phyloP scores from a whole-genome alignment of 306 rosid genomes.

The Abrus precatorius region DNA sequence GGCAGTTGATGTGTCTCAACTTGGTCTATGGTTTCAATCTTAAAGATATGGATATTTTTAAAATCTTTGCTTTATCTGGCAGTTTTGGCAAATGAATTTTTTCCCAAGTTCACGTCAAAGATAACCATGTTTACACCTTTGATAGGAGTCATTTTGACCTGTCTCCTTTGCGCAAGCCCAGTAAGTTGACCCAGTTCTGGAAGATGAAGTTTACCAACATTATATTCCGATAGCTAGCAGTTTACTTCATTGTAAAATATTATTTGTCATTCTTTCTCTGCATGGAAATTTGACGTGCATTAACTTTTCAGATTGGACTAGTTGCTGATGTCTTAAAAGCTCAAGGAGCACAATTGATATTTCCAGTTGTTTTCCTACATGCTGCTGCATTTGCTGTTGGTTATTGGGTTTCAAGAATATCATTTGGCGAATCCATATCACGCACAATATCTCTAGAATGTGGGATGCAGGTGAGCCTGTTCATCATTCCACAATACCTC shows the following conservation, averaged over 20 bases:
- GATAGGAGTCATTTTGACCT: constrained; percentile 92
- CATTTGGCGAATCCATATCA: constrained; percentile 97
- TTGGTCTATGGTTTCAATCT: constrained; percentile 39
- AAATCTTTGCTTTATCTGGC: constrained; percentile 54
- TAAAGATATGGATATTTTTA: constrained; percentile 23
- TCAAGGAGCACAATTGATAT: constrained; percentile 82
- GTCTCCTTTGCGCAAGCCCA: constrained; percentile 93
- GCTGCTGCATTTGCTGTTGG: constrained; percentile 91
- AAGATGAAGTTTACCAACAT: not conserved
- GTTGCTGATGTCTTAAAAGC: constrained; percentile 84
- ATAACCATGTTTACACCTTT: constrained; percentile 77
- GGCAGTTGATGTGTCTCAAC: constrained; percentile 11
- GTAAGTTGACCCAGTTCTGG: constrained; percentile 60
- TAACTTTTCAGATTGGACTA: constrained; percentile 82
- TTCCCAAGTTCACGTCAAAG: constrained; percentile 93
- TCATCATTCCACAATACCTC: not conserved
- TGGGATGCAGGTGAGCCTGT: constrained; percentile 86
- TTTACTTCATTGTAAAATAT: constrained; percentile 30
- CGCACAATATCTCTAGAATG: constrained; percentile 97
- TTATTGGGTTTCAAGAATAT: constrained; percentile 80
- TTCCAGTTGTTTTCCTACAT: constrained; percentile 88
- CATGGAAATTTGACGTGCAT: constrained; percentile 34
- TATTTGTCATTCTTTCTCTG: constrained; percentile 30
- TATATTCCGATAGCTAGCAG: constrained; percentile 19
- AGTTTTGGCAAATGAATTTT: constrained; percentile 92